Evolutionary conservation across 148 eudicot species (phyloP), one percentile per base, ranked within the genome.

Genomic region (Spergularia bocconei): DNA sequence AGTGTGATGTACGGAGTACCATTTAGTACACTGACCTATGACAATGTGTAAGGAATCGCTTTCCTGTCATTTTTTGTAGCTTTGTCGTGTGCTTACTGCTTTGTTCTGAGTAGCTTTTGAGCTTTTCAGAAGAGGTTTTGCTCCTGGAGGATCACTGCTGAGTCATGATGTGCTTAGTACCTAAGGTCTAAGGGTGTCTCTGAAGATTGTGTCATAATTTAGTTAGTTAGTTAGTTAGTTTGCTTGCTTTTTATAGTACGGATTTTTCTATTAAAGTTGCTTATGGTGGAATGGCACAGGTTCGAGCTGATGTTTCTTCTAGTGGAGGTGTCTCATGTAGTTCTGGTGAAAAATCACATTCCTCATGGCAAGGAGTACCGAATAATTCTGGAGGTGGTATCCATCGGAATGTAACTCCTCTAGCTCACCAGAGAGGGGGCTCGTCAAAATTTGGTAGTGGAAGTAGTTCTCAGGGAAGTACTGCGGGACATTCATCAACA

Each of bases 301-400:
- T 75, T 47, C 65, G 62, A 71, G 69, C 58, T 67, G 82, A 77
- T 61, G 73, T 52, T 17, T 52, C 79, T 78, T 55, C 78, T 63
- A 63, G 67, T 75, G 73, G 62, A 12, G 52, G 47, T 23, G 29
- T 57, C 63, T 65, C 72, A 20, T 72, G 63, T 60, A 71, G 69
- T 57, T 67, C 69, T 20, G 14, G 15, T 70, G 60, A 19, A 57
- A 61, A 38, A 20, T 36, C 69, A 13, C 48, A 23, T 19, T 66
- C 11, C 2, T 63, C 23, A 4, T 50, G 75, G 63, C 62, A 54
- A 67, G 39, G 4, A 20, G 33, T 36, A 13, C 17, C 38, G 29
- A 33, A 59, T 57, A 48, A 55, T 75, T 75, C 57, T 14, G 72
- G 60, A 21, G 72, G 72, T 75, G 15, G 44, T 58, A 59, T 66